Evolutionary conservation across 2,329 filamentous ascomycete species (phyloP).

Genomic region (Diaporthe sp.): DNA sequence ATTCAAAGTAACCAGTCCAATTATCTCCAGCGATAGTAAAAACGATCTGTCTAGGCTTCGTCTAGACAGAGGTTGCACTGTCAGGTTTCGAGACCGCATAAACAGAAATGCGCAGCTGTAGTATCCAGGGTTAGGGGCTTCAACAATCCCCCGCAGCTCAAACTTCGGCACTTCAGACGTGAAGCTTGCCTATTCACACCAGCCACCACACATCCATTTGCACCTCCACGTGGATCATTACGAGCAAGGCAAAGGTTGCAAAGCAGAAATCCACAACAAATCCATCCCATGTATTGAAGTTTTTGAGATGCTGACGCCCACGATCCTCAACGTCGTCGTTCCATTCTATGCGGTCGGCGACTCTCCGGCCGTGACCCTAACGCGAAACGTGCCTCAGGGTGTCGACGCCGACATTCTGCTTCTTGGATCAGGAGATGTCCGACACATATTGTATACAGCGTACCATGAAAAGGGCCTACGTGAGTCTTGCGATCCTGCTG

Average conservation of each 20-base stretch:
- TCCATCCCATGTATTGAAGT: background rate
- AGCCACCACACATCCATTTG: background rate
- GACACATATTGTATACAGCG: conserved; percentile 69
- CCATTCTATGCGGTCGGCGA: conserved; percentile 67
- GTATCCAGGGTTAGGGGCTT: background rate
- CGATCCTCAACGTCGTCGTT: conserved; percentile 49
- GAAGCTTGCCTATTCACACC: background rate
- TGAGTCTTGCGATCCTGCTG: conserved; percentile 42
- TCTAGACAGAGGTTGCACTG: no score
- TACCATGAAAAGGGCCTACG: conserved; percentile 58
- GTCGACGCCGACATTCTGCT: conserved; percentile 65
- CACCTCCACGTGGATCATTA: no score
- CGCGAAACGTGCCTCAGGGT: conserved; percentile 62
- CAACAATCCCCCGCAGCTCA: background rate
- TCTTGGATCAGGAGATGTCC: conserved; percentile 69
- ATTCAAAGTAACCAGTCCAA: no score
- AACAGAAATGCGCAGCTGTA: background rate
- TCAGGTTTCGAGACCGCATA: no score
- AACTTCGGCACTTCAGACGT: background rate
- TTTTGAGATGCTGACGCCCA: conserved; percentile 54
- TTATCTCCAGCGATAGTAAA: no score
- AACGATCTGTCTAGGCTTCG: no score
- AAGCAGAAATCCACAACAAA: background rate
- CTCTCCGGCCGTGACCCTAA: conserved; percentile 66
- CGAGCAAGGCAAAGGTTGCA: background rate